Evolutionary conservation across 768 basidiomycete genomes (phyloP).

Genomic region (Pleurotus tuber-regium): DNA sequence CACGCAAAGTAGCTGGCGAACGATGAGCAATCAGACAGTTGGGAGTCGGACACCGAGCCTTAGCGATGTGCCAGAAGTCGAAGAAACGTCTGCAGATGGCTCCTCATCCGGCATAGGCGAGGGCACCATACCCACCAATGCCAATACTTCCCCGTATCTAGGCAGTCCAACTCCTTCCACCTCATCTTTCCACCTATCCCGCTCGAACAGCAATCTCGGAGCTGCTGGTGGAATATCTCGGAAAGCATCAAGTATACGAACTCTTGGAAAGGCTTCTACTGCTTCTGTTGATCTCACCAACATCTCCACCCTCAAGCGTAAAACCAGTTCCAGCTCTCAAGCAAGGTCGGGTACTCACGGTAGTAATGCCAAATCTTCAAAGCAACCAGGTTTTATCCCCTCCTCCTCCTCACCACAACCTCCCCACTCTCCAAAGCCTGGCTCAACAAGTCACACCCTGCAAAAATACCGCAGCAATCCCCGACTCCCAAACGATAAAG

Average conservation of each 20-base stretch:
- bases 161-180: slow-evolving; percentile 6
- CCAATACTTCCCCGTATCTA: background rate
- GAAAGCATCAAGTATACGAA: slow-evolving; percentile 13
- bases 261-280: slow-evolving; percentile 8
- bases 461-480: slow-evolving; percentile 48
- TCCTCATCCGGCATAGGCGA: background rate
- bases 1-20: no score
- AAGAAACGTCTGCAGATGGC: slow-evolving; percentile 3
- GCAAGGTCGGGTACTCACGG: slow-evolving; percentile 6
- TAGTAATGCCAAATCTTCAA: background rate
- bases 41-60: background rate
- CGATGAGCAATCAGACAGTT: no score
- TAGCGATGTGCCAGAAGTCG: slow-evolving; percentile 8
- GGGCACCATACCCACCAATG: background rate
- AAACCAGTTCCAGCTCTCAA: slow-evolving; percentile 19
- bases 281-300: background rate
- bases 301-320: slow-evolving; percentile 16
- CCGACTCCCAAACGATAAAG: slow-evolving; percentile 58
- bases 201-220: background rate
- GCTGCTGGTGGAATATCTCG: background rate
- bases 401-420: slow-evolving; percentile 19
- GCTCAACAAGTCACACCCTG: slow-evolving; percentile 17
- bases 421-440: slow-evolving; percentile 15
- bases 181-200: slow-evolving; percentile 3
- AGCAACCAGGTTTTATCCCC: background rate